Percentiles rank a stretch among this genome's conserved stretches.
phyloP scores from a whole-genome alignment of 305 asterid genomes.

The Euphrasia arctica region DNA sequence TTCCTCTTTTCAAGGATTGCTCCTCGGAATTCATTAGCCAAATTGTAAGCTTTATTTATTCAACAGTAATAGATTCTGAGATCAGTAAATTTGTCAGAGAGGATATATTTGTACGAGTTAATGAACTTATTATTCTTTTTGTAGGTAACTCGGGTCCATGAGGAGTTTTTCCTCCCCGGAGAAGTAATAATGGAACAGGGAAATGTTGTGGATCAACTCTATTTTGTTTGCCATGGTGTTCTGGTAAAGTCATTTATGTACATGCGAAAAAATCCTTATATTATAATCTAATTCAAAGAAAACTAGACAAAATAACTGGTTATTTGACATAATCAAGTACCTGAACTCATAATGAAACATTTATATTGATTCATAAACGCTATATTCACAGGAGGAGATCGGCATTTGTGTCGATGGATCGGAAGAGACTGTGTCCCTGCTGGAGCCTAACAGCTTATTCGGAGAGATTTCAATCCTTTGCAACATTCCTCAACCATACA shows the following conservation, averaged over 20 bases:
- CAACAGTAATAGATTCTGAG: too few species aligned
- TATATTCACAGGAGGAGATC: constrained; percentile 63
- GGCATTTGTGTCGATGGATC: constrained; percentile 58
- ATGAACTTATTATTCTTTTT: neutral
- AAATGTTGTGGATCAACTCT: constrained; percentile 75
- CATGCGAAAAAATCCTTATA: neutral
- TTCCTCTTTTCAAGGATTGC: constrained; percentile 75
- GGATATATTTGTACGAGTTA: neutral
- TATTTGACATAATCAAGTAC: constrained; percentile 4
- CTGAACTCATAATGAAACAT: neutral
- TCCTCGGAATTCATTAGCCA: constrained; percentile 79
- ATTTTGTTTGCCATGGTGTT: constrained; percentile 70
- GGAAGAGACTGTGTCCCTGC: constrained; percentile 57
- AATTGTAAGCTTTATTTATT: constrained; percentile 51
- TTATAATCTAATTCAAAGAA: neutral
- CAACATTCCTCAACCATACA: constrained; percentile 92
- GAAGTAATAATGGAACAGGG: constrained; percentile 89
- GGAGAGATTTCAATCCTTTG: constrained; percentile 84
- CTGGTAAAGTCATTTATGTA: constrained; percentile 36
- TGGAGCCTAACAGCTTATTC: constrained; percentile 60
- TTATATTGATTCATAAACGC: constrained; percentile 6
- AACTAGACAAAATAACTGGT: neutral
- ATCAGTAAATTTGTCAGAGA: too few species aligned
- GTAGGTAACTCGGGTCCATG: constrained; percentile 83
- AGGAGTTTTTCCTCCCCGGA: constrained; percentile 90